Base-by-base conservation (phyloP, 163 green algal species). In the Chlamydomonas reinhardtii region DNA sequence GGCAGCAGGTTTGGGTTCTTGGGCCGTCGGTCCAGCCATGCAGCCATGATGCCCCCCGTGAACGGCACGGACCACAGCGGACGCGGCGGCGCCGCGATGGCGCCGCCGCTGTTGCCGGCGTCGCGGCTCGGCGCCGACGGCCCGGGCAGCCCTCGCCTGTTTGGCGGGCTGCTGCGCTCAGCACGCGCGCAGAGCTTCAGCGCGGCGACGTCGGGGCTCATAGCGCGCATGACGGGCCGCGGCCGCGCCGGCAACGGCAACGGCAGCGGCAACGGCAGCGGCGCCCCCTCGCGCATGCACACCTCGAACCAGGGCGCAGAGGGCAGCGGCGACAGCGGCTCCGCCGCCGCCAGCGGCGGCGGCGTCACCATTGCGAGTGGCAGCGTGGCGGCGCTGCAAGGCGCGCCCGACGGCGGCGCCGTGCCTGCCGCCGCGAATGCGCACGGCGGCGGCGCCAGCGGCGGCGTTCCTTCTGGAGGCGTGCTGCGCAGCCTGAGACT, bases 141-240 rank as follows among this genome's bases (percentile, higher is more conserved):
- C 59, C 32, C 71, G 9, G 35, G 31, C 61, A 74, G 76, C 62
- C 76, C 76, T 1, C 76, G 76, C 0, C 76, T 83, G 64, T 83
- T 83, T 17, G 62, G 37, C 62, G 69, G 54, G 12, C 43, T 83
- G 35, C 35, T 48, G 27, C 24, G 62, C 2, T 74, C 76, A 4
- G 56, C 27, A 25, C 76, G 76, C 4, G 76, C 76, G 14, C 76
- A 83, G 76, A 83, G 76, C 76, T 83, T 83, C 64, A 83, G 61
- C 19, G 61, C 27, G 62, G 61, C 61, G 24, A 68, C 61, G 61
- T 31, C 19, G 5, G 76, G 76, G 37, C 61, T 83, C 56, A 22
- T 83, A 9, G 22, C 61, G n/a, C 27, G 76, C 15, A 83, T 83
- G 76, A 39, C 76, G 27, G 31, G 25, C 0, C 43, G 39, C 61